These are phyloP conservation scores for Saccharomycopsis synnaedendra DNA, from an alignment of 805 yeast genomes.

Conservation along the genomic window DNA sequence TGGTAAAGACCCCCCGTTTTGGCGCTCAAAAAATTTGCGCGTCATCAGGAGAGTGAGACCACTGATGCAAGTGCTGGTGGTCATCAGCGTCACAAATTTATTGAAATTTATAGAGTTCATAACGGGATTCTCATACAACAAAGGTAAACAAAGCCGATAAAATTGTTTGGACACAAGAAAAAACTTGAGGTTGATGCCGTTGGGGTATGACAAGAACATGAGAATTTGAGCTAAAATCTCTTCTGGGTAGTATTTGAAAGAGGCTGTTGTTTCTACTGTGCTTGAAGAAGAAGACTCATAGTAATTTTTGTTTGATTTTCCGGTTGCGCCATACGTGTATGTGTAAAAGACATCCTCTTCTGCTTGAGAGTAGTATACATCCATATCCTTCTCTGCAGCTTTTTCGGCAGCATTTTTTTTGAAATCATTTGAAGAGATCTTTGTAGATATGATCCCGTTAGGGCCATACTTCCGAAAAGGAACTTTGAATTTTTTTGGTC, in stretches of 20 bases:
- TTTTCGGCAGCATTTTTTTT: background rate
- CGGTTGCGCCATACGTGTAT: slow-evolving; percentile 10
- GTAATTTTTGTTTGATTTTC: slow-evolving; percentile 9
- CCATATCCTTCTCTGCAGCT: slow-evolving; percentile 1
- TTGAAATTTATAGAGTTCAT: slow-evolving; percentile 59
- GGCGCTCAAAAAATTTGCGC: background rate
- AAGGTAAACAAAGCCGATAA: slow-evolving; percentile 48
- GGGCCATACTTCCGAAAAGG: slow-evolving; percentile 69
- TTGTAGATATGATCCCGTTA: slow-evolving; percentile 12
- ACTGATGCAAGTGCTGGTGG: slow-evolving; percentile 25
- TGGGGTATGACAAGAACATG: slow-evolving; percentile 18
- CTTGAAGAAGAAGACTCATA: background rate
- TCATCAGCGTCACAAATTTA: slow-evolving; percentile 59
- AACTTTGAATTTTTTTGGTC: slow-evolving; percentile 75
- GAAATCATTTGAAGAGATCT: slow-evolving; percentile 8
- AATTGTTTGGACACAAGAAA: slow-evolving; percentile 52
- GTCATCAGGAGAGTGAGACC: slow-evolving; percentile 5
- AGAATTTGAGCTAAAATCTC: slow-evolving; percentile 37
- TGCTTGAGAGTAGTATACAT: background rate
- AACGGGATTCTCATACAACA: slow-evolving; percentile 52
- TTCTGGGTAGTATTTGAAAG: slow-evolving; percentile 31
- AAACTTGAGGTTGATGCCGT: slow-evolving; percentile 33
- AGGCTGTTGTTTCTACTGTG: background rate
- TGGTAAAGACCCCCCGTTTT: background rate
- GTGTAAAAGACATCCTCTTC: slow-evolving; percentile 14